Evolutionary conservation across 2,329 filamentous ascomycete genomes (phyloP).

Genomic region (Stagonosporopsis chrysanthemi): DNA sequence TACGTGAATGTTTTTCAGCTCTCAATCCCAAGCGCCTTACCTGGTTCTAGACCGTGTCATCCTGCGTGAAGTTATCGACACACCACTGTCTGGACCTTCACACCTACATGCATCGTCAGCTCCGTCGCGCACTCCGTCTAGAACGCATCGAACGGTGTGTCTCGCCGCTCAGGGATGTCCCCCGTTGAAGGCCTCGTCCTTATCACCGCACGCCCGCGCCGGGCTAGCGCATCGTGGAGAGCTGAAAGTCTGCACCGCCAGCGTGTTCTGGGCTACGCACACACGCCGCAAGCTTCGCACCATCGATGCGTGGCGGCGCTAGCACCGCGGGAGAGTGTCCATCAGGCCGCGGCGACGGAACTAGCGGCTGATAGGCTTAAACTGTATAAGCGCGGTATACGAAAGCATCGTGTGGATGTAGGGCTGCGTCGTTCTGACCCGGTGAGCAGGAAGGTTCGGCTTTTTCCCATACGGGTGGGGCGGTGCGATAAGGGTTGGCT

Average conservation of each 20-base stretch:
- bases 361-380: slow-evolving; percentile 2
- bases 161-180: slow-evolving; percentile 5
- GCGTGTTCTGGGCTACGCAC: slow-evolving; percentile 9
- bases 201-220: slow-evolving; percentile 7
- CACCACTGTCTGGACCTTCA: slow-evolving; percentile 1
- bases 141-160: background rate
- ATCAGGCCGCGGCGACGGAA: slow-evolving; percentile 15
- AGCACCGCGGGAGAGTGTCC: slow-evolving; percentile 10
- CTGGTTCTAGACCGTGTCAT: background rate
- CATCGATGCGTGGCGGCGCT: slow-evolving; percentile 4
- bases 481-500: background rate
- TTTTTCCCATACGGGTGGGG: background rate
- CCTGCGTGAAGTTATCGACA: slow-evolving; percentile 1
- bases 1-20: slow-evolving; percentile 1
- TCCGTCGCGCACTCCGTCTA: slow-evolving; percentile 5
- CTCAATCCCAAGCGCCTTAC: background rate
- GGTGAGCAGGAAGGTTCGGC: background rate
- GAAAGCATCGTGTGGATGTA: background rate
- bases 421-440: background rate
- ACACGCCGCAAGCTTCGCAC: background rate
- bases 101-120: background rate
- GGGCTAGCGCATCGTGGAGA: slow-evolving; percentile 13
- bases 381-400: slow-evolving; percentile 1
- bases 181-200: background rate
- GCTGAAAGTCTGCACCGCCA: slow-evolving; percentile 11